Evolutionary conservation across 768 basidiomycete genomes (phyloP), one percentile per base, ranked within the genome.

Genomic region (Pleurotus sapidus): DNA sequence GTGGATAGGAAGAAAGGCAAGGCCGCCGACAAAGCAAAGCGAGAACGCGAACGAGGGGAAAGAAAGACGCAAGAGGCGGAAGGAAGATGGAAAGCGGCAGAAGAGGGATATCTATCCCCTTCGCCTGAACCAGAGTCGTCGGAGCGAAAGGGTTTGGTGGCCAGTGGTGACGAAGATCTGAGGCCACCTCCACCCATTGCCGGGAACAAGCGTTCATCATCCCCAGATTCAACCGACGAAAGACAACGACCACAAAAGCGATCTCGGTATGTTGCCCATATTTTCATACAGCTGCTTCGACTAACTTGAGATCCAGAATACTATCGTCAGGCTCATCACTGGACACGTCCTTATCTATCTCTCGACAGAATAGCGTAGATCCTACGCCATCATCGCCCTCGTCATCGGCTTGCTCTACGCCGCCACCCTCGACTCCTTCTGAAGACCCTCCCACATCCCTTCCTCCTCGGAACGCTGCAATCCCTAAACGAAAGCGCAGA

Each of bases 401-500:
- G 12, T 48, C 17, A 4, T 49, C 49, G 34, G 11, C 23, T 12
- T 30, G 25, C 3, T 7, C 57, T 11, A 15, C 51, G 23, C 45
- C 39, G 2, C 24, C 43, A 42, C 56, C 48, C 0, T 7, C 12
- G 14, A 37, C n/a, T 40, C 51, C 57, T 27, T 27, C 27, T 27
- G 27, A 27, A 4, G 27, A 27, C 3, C 1, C 61, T 62, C 5
- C 42, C 0, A 59, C 58, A 4, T 9, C 37, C 49, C 1, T 57
- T 46, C 37, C 63, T 38, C 17, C 23, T 20, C 25, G 6, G 6
- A 25, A n/a, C n/a, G n/a, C n/a, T n/a, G n/a, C n/a, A n/a, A n/a
- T n/a, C n/a, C n/a, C n/a, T 18, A 43, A 49, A 67, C 71, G 72
- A 11, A 78, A 78, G 58, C 74, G 77, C 42, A 67, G 72, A 3